Percentiles rank a stretch among this genome's conserved stretches.
phyloP scores from a whole-genome alignment of 2,329 filamentous ascomycete species.

The Thermoascus crustaceus region DNA sequence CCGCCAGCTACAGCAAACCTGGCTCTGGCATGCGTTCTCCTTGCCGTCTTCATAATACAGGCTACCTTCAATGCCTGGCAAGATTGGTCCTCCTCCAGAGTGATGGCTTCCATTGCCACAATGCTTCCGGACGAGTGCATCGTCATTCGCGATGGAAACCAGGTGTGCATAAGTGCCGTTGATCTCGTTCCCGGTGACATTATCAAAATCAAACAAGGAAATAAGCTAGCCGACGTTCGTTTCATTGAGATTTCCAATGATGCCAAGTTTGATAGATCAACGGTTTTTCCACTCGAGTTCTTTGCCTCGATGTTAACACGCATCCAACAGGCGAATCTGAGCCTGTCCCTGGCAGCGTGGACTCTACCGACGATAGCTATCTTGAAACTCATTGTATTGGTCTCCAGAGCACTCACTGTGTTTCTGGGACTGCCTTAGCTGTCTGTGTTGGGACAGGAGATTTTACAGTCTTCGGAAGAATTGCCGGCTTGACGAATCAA shows the following conservation, averaged over 20 bases:
- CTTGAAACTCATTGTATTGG: constrained; percentile 70
- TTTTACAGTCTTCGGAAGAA: constrained; percentile 65
- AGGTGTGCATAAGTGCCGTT: constrained; percentile 42
- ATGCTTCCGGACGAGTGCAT: constrained; percentile 70
- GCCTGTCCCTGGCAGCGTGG: constrained; percentile 54
- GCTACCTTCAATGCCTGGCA: constrained; percentile 63
- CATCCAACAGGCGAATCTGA: constrained; percentile 62
- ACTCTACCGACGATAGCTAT: constrained; percentile 64
- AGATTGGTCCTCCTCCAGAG: constrained; percentile 67
- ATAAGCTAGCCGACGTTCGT: constrained; percentile 66
- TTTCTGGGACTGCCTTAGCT: constrained; percentile 58
- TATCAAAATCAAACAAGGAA: constrained; percentile 59
- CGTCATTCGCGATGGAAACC: constrained; percentile 52
- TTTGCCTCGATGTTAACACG: no score
- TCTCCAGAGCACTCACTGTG: constrained; percentile 71
- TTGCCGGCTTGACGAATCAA: constrained; percentile 63
- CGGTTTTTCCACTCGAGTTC: no score
- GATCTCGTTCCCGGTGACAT: constrained; percentile 67
- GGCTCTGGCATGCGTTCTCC: constrained; percentile 64
- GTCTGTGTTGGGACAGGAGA: constrained; percentile 66
- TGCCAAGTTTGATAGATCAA: constrained; percentile 64
- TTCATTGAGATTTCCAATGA: constrained; percentile 62
- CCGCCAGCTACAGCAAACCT: constrained; percentile 64
- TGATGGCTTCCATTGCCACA: constrained; percentile 71
- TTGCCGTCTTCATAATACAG: constrained; percentile 61